Evolutionary conservation across 2,329 filamentous ascomycete species (phyloP), one percentile per base, ranked within the genome.

Genomic region (Colletotrichum viniferum): DNA sequence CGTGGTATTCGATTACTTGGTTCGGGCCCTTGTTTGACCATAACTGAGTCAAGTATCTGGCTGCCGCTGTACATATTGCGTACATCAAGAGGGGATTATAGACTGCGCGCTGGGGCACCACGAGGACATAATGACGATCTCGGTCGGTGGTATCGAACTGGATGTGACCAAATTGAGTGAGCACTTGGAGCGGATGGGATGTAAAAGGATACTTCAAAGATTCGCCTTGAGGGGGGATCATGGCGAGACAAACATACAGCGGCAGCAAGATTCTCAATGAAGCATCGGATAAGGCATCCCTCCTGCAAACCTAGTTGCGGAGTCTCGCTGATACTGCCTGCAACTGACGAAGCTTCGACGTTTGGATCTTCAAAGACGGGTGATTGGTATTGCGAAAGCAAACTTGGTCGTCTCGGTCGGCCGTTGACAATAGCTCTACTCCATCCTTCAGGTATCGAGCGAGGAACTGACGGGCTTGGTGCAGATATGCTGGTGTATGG

Each of bases 91-190:
- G 48, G 6, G 48, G 61, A 8, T 32, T 71, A 1, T 71, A 64
- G 10, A 71, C 58, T 12, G 69, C 69, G 16, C 61, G 48, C 26
- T 71, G 61, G 9, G 69, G 69, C 5, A 71, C 69, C 7, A 71
- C 61, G 18, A 64, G 28, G 7, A 65, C 48, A 28, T 66, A 71
- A 30, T 71, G 61, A 4, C 69, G 61, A 38, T 71, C 69, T n/a
- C 69, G 48, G 28, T 71, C 69, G 5, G 69, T 66, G 4, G 69
- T 71, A 18, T 71, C 69, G 58, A 71, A 71, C 48, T 71, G 28
- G 38, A 24, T 7, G 43, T 13, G 43, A 24, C 43, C 43, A 13
- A 52, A 13, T 21, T 52, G n/a, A 52, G 43, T 52, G 10, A 52
- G 43, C n/a, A 21, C 6, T 52, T 52, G n/a, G 10, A 24, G 1